phyloP scores from a whole-genome alignment of 2,329 filamentous ascomycete genomes.

The Phyllosticta ampelicida region DNA sequence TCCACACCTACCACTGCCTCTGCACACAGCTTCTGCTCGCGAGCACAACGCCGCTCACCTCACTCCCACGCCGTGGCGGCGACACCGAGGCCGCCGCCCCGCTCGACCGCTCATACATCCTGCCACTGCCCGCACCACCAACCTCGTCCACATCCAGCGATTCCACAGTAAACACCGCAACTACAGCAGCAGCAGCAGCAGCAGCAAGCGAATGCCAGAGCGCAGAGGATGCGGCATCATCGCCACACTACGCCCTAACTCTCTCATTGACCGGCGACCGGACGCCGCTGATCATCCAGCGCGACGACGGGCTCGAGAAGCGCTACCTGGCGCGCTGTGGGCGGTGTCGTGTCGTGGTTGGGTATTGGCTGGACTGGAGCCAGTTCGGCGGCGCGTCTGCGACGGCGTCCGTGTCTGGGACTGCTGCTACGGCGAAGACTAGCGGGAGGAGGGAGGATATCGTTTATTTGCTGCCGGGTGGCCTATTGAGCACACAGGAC shows the following conservation, averaged over 20 bases:
- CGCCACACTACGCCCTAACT: slow-evolving; percentile 40
- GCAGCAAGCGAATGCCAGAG: background rate
- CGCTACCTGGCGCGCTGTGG: slow-evolving; percentile 48
- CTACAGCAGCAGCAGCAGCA: background rate
- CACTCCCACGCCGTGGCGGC: slow-evolving; percentile 42
- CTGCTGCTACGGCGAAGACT: slow-evolving; percentile 25
- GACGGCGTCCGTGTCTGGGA: slow-evolving; percentile 21
- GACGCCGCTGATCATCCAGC: slow-evolving; percentile 41
- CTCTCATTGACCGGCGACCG: slow-evolving; percentile 39
- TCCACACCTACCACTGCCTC: slow-evolving; percentile 52
- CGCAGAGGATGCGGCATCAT: slow-evolving; percentile 4
- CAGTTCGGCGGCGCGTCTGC: slow-evolving; percentile 31
- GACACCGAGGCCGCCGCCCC: slow-evolving; percentile 19
- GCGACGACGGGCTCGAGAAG: slow-evolving; percentile 58
- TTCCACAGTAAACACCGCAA: slow-evolving; percentile 11
- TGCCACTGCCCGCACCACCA: slow-evolving; percentile 35
- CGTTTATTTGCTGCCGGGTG: slow-evolving; percentile 51
- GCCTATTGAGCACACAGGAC: slow-evolving; percentile 46
- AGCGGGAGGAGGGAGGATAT: slow-evolving; percentile 32
- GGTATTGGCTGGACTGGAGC: slow-evolving; percentile 49
- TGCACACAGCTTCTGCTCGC: slow-evolving; percentile 56
- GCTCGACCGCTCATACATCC: slow-evolving; percentile 46
- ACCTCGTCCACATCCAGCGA: slow-evolving; percentile 12
- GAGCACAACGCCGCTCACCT: slow-evolving; percentile 42
- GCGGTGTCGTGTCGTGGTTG: slow-evolving; percentile 50